Percentiles rank a stretch among this genome's conserved stretches.
Evolutionary conservation across 768 basidiomycete genomes (phyloP).

Genomic region (Suillus occidentalis): DNA sequence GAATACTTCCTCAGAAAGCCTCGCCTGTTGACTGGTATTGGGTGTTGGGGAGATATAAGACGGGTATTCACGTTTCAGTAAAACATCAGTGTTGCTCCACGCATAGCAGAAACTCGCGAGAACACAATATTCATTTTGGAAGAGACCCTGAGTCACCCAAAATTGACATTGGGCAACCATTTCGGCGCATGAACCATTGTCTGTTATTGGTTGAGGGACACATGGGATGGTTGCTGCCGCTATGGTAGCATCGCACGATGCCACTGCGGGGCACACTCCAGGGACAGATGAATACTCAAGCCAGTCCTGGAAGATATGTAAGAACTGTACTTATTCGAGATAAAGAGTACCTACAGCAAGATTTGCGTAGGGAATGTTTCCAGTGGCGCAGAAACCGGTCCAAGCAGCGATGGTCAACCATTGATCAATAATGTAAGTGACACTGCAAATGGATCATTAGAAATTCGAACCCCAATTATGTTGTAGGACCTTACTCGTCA

Average conservation of each 20-base stretch:
- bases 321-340: not conserved
- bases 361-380: constrained; percentile 22
- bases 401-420: constrained; percentile 25
- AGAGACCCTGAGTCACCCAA: constrained; percentile 22
- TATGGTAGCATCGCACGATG: constrained; percentile 13
- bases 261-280: constrained; percentile 18
- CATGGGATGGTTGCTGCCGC: constrained; percentile 10
- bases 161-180: constrained; percentile 17
- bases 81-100: constrained; percentile 21
- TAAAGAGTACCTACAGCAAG: constrained; percentile 13
- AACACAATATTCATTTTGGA: constrained; percentile 26
- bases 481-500: constrained; percentile 12
- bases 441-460: constrained; percentile 5
- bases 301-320: constrained; percentile 19
- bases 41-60: constrained; percentile 3
- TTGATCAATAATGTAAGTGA: constrained; percentile 8
- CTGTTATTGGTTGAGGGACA: constrained; percentile 21
- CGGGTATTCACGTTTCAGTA: constrained; percentile 19
- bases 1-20: constrained; percentile 20
- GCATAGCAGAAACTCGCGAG: constrained; percentile 27
- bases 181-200: constrained; percentile 24
- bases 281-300: constrained; percentile 21
- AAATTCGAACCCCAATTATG: not conserved
- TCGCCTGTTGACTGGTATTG: constrained; percentile 14
- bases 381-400: constrained; percentile 21